phyloP scores from a whole-genome alignment of 352 stramenopile species.

The Thalassiosira allenii region DNA sequence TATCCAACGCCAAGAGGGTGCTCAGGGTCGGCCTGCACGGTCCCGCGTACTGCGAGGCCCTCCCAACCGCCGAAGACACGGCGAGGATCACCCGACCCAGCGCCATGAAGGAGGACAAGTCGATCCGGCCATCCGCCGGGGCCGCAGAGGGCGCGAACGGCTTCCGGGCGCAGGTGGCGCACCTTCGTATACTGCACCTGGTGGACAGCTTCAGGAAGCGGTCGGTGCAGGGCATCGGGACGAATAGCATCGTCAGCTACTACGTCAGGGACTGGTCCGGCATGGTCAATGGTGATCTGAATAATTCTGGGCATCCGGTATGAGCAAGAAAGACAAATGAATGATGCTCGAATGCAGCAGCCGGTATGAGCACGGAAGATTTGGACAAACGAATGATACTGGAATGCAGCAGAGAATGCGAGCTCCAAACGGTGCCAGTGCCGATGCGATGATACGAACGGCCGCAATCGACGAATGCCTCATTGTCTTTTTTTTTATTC shows the following conservation, averaged over 20 bases:
- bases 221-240: neutral
- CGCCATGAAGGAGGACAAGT: neutral
- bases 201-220: constrained; percentile 9
- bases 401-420: too few species aligned
- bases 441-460: too few species aligned
- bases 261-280: constrained; percentile 19
- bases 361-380: too few species aligned
- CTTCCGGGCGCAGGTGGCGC: neutral
- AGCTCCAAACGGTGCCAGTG: too few species aligned
- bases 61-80: neutral
- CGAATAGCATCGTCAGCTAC: neutral
- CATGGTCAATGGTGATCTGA: neutral
- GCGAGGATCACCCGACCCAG: neutral
- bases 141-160: neutral
- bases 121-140: neutral
- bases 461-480: too few species aligned
- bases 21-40: constrained; percentile 11
- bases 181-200: constrained; percentile 22
- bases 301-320: too few species aligned
- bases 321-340: too few species aligned
- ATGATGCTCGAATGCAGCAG: too few species aligned
- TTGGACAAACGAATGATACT: too few species aligned
- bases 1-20: neutral
- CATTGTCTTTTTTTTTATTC: too few species aligned
- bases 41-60: constrained; percentile 14